Conservation (phyloP, 192 early-diverging fungal species). For the Coemansia sp. region DNA sequence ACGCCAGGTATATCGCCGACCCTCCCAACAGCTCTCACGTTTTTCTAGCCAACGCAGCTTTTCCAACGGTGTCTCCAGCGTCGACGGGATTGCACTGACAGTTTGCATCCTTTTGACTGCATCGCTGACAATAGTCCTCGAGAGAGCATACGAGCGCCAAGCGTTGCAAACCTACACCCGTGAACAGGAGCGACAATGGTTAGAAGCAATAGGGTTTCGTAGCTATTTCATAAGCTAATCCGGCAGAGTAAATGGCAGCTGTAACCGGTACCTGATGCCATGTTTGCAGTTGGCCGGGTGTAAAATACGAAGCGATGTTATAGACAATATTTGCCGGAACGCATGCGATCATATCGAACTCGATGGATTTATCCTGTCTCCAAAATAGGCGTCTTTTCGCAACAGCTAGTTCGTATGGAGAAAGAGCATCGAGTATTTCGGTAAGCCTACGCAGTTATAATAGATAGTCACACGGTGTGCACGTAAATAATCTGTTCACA, state of each 20-base stretch:
- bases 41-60: slow-evolving; percentile 17
- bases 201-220: too few species aligned
- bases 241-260: neutral
- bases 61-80: neutral
- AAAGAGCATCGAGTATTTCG: slow-evolving; percentile 15
- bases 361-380: too few species aligned
- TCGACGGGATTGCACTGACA: neutral
- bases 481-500: neutral
- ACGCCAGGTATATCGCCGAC: neutral
- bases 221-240: neutral
- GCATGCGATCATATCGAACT: slow-evolving; percentile 18
- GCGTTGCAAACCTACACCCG: slow-evolving; percentile 5
- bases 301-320: slow-evolving; percentile 6
- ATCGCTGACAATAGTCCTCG: slow-evolving; percentile 6
- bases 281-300: neutral
- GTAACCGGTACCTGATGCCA: neutral
- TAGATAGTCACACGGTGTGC: neutral
- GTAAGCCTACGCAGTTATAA: slow-evolving; percentile 11
- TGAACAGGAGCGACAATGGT: neutral
- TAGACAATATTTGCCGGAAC: slow-evolving; percentile 12
- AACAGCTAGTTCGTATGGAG: slow-evolving; percentile 16
- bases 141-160: slow-evolving; percentile 19
- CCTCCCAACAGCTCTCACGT: slow-evolving; percentile 19
- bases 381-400: slow-evolving; percentile 13
- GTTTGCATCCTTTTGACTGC: slow-evolving; percentile 1